Evolutionary conservation across 139 green algal genomes (phyloP).

Genomic region (Tetradesmus obliquus): DNA sequence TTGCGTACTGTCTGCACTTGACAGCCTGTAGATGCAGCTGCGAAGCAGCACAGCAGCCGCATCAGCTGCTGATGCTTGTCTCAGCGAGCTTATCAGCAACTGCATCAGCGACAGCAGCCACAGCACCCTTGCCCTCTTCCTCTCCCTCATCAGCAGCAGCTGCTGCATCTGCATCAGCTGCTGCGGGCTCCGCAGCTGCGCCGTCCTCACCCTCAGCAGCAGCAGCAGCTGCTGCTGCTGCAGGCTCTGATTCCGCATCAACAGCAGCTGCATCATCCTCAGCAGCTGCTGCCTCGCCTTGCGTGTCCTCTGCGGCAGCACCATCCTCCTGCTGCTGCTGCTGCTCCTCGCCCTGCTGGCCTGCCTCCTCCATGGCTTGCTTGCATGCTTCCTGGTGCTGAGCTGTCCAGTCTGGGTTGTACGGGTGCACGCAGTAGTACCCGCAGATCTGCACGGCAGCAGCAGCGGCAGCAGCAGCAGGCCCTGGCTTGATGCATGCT

Average conservation of each 20-base stretch:
- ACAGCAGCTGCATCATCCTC: background rate
- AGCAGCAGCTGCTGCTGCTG: slow-evolving; percentile 13
- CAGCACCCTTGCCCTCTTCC: background rate
- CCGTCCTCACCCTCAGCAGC: background rate
- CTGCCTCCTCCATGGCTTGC: background rate
- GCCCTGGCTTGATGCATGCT: background rate
- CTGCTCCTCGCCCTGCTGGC: background rate
- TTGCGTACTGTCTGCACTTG: too few relatives aligned
- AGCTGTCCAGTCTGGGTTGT: slow-evolving; percentile 52
- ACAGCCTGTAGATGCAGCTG: too few relatives aligned
- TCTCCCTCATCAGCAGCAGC: background rate
- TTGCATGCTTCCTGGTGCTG: slow-evolving; percentile 40
- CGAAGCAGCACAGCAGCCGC: background rate
- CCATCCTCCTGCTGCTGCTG: background rate
- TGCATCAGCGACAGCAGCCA: background rate
- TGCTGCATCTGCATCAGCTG: background rate
- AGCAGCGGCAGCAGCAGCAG: slow-evolving; percentile 10
- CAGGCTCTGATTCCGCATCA: background rate
- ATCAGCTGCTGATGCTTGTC: background rate
- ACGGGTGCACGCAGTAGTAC: slow-evolving; percentile 68
- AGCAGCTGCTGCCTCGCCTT: background rate
- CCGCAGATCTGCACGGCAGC: slow-evolving; percentile 54
- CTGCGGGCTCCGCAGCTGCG: background rate
- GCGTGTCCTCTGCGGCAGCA: background rate
- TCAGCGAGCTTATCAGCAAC: slow-evolving; percentile 18